Evolutionary conservation across 139 green algal genomes (phyloP), one percentile per base, ranked within the genome.

Genomic region (Auxenochlorella protothecoides): DNA sequence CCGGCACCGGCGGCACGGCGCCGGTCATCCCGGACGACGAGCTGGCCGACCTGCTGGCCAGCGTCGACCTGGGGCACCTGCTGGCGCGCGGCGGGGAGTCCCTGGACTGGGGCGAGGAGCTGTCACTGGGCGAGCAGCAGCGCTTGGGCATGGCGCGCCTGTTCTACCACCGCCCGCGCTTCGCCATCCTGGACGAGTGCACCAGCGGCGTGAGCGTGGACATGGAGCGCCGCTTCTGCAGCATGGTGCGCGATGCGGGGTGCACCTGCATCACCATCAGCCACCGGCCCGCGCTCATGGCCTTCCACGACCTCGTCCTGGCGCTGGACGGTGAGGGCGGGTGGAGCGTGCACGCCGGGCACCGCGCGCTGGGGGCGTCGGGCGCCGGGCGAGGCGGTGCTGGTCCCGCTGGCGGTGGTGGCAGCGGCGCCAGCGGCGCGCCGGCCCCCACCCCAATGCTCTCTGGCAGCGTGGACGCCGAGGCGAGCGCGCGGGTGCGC

Each of bases 111-210:
- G 81, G 79, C 59, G 77, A 76, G 69, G 75, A 78, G 69, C 79
- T 90, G 56, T 85, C 79, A 3, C 74, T 89, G 74, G 87, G 87
- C 5, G 86, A 92, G 76, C 87, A 92, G 80, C 87, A 92, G 78
- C 80, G 87, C 68, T 77, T 92, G 62, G 86, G 86, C 75, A 87
- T 92, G 83, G 87, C 87, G 16, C 78, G 87, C 14, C 79, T 92
- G 44, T 90, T 92, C 72, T 92, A 83, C 76, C 87, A 92, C 77
- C 77, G 73, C 55, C 87, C 87, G 8, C 64, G 74, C 52, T 97
- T 90, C 63, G 91, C 91, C 55, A 84, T 97, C 53, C 83, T 97
- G 75, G 92, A 92, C 66, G 87, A 92, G 76, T 92, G 87, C 80
- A 92, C 87, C 56, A 84, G 71, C 66, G 87, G 88, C 12, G 87